Evolutionary conservation across 306 rosid genomes (phyloP).

Genomic region (Malus sieversii): DNA sequence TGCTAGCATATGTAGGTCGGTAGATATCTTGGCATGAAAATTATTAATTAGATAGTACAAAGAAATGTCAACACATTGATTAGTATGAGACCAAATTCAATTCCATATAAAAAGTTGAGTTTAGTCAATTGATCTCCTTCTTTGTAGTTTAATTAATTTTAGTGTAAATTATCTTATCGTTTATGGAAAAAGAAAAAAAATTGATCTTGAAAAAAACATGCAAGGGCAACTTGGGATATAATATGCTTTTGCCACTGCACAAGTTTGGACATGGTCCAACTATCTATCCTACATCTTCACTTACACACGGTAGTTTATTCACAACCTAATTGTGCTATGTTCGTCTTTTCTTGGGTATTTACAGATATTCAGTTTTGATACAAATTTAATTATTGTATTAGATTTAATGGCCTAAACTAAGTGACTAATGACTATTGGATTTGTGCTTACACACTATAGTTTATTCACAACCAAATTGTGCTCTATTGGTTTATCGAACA

Average conservation of each 20-base stretch:
- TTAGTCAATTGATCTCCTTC: too few species aligned
- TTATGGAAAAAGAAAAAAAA: too few species aligned
- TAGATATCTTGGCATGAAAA: not conserved
- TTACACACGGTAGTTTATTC: not conserved
- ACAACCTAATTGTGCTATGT: too few species aligned
- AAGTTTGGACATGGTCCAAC: not conserved
- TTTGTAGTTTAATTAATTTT: too few species aligned
- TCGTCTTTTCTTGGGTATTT: too few species aligned
- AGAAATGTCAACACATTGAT: not conserved
- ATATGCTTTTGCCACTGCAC: not conserved
- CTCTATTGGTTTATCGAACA: not conserved
- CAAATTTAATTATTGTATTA: too few species aligned
- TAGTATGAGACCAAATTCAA: not conserved
- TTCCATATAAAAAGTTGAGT: not conserved
- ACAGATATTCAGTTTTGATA: too few species aligned
- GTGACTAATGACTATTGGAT: too few species aligned
- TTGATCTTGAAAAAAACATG: too few species aligned
- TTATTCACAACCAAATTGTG: not conserved
- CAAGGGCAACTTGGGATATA: not conserved
- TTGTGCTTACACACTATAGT: not conserved
- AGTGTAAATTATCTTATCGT: too few species aligned
- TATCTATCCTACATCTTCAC: not conserved
- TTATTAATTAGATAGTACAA: not conserved
- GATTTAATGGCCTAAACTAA: too few species aligned
- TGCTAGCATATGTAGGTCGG: too few species aligned